These are phyloP conservation scores for Citrullus colocynthis DNA, from an alignment of 306 rosid genomes.

Conservation along the genomic window DNA sequence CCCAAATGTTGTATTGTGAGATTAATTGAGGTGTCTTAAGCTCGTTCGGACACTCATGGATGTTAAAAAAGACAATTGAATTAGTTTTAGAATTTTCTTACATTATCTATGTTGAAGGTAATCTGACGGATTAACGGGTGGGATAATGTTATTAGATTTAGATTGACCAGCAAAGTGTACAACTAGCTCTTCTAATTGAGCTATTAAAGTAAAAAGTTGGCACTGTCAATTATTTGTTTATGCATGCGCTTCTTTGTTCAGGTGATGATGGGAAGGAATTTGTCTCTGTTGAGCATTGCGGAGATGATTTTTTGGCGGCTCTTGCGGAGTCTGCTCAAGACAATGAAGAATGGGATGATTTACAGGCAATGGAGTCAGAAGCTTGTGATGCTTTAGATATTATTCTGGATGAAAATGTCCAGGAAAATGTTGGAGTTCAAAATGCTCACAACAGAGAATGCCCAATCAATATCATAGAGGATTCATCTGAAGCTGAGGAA, in stretches of 20 bases:
- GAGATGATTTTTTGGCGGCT: slow-evolving; percentile 73
- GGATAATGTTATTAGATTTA: neutral
- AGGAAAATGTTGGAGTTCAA: slow-evolving; percentile 5
- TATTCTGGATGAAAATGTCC: slow-evolving; percentile 24
- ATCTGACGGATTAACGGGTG: neutral
- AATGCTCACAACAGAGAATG: slow-evolving; percentile 2
- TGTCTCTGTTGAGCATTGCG: slow-evolving; percentile 77
- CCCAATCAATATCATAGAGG: slow-evolving; percentile 24
- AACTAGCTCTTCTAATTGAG: neutral
- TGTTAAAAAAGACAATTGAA: neutral
- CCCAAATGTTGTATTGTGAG: no score
- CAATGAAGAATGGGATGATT: slow-evolving; percentile 87
- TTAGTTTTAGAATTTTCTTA: neutral
- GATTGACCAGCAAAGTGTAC: neutral
- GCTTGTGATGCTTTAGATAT: slow-evolving; percentile 48
- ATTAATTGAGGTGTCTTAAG: no score
- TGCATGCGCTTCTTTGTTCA: slow-evolving; percentile 7
- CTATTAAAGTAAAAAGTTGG: neutral
- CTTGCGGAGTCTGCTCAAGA: slow-evolving; percentile 55
- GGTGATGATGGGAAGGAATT: slow-evolving; percentile 83
- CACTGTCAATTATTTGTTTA: neutral
- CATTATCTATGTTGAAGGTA: neutral
- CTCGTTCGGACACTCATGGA: no score
- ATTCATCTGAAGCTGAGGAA: slow-evolving; percentile 28
- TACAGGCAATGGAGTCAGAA: slow-evolving; percentile 61